A percentile compares a stretch with the other conserved stretches of the same genome.
Conservation (phyloP, 768 basidiomycete species). For the Boletus pseudo-olivaceus region DNA sequence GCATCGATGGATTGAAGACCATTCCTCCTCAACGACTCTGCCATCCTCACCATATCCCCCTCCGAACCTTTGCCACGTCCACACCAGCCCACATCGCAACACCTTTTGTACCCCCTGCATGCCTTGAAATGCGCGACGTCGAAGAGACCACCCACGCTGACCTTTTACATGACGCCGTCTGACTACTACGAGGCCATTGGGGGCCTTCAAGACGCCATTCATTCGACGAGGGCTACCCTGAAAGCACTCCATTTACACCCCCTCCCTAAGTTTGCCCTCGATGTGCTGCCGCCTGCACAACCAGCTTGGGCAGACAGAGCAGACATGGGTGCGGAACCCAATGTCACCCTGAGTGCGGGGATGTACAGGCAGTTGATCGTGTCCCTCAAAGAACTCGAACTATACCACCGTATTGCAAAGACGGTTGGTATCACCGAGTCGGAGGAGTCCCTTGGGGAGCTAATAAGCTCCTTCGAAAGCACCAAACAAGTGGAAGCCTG, state of each 20-base stretch:
- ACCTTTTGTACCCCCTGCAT: conserved; percentile 27
- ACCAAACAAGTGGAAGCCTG: conserved; percentile 51
- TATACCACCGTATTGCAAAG: conserved; percentile 40
- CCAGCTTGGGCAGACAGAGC: conserved; percentile 67
- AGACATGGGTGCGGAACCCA: conserved; percentile 57
- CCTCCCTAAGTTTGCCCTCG: conserved; percentile 66
- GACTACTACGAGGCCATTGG: conserved; percentile 70
- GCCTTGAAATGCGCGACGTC: conserved; percentile 8
- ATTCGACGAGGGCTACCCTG: conserved; percentile 55
- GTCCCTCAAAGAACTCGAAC: conserved; percentile 64
- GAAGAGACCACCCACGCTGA: conserved; percentile 57
- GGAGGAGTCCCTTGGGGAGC: conserved; percentile 54
- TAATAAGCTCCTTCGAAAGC: conserved; percentile 64
- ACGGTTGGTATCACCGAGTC: conserved; percentile 39
- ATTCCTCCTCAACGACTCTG: neutral
- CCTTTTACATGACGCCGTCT: conserved; percentile 81
- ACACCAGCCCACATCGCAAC: neutral
- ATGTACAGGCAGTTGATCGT: conserved; percentile 64
- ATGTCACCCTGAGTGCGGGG: conserved; percentile 58
- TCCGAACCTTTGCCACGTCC: conserved; percentile 12
- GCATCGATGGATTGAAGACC: too few species aligned
- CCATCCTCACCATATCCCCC: neutral
- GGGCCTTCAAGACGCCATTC: conserved; percentile 61
- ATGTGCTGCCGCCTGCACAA: conserved; percentile 52
- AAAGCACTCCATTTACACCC: conserved; percentile 69